phyloP scores from a whole-genome alignment of 169 alveolate species.

The Plasmodium billcollinsi region DNA sequence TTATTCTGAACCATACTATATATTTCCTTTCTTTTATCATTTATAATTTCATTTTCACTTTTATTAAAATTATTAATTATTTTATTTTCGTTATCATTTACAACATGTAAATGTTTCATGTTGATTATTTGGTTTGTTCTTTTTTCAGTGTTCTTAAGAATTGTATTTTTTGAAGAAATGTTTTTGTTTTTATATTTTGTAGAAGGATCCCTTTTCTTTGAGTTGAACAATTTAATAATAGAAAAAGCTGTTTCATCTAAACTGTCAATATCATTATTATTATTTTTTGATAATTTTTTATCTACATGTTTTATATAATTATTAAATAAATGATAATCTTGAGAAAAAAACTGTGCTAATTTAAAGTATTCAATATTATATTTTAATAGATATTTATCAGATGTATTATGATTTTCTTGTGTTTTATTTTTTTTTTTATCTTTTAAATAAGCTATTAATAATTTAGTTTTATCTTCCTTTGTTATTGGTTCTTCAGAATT shows the following conservation, averaged over 20 bases:
- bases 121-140: not conserved
- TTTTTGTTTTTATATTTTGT: not conserved
- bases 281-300: not conserved
- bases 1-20: too few species aligned
- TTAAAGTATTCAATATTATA: constrained; percentile 63
- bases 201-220: not conserved
- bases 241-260: constrained; percentile 41
- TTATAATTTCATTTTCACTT: not conserved
- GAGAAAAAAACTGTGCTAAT: constrained; percentile 35
- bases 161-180: not conserved
- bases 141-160: too few species aligned
- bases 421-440: constrained; percentile 22
- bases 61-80: not conserved
- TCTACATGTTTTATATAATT: constrained; percentile 22
- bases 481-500: constrained; percentile 66
- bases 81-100: not conserved
- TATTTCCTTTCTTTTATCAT: not conserved
- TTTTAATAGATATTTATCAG: constrained; percentile 1
- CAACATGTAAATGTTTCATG: not conserved
- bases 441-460: constrained; percentile 32
- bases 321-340: constrained; percentile 35
- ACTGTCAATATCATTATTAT: not conserved
- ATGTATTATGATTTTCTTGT: not conserved
- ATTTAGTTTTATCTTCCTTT: constrained; percentile 12
- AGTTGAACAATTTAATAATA: constrained; percentile 26